phyloP scores from a whole-genome alignment of 371 early-diverging fungal species.

The Rhizopus delemar region DNA sequence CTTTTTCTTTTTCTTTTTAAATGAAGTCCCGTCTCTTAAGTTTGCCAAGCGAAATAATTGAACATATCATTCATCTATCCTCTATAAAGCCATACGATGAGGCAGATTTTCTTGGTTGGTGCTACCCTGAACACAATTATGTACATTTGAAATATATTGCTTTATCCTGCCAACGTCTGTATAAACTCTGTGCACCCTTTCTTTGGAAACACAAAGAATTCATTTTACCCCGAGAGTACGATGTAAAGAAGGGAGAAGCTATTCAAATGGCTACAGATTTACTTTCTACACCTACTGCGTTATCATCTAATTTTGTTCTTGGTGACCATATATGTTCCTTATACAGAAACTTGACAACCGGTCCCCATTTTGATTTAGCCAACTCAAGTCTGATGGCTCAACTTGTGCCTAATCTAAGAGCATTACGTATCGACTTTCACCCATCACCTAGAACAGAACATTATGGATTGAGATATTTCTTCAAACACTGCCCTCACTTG shows the following conservation, averaged over 20 bases:
- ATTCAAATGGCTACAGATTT: conserved; percentile 46
- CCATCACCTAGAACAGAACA: conserved; percentile 37
- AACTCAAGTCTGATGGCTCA: conserved; percentile 46
- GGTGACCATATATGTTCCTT: conserved; percentile 48
- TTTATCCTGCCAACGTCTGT: conserved; percentile 37
- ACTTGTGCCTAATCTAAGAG: conserved; percentile 38
- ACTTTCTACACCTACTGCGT: conserved; percentile 24
- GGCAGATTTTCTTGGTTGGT: conserved; percentile 42
- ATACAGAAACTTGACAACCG: conserved; percentile 40
- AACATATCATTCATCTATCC: conserved; percentile 31
- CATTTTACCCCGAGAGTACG: conserved; percentile 43
- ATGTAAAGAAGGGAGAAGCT: conserved; percentile 23
- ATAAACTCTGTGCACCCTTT: conserved; percentile 40
- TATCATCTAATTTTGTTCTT: conserved; percentile 26
- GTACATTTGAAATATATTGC: conserved; percentile 37
- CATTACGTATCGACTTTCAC: conserved; percentile 49
- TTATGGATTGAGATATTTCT: conserved; percentile 44
- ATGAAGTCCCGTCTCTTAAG: conserved; percentile 19
- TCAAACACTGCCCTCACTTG: conserved; percentile 37
- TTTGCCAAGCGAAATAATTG: conserved; percentile 44
- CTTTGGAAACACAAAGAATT: conserved; percentile 55
- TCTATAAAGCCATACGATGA: conserved; percentile 16
- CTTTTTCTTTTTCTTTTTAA: conserved; percentile 8
- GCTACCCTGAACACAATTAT: conserved; percentile 42
- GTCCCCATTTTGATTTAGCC: conserved; percentile 39